Evolutionary conservation across 495 filamentous ascomycete species (phyloP).

Genomic region (Lasiosphaeriaceae sp.): DNA sequence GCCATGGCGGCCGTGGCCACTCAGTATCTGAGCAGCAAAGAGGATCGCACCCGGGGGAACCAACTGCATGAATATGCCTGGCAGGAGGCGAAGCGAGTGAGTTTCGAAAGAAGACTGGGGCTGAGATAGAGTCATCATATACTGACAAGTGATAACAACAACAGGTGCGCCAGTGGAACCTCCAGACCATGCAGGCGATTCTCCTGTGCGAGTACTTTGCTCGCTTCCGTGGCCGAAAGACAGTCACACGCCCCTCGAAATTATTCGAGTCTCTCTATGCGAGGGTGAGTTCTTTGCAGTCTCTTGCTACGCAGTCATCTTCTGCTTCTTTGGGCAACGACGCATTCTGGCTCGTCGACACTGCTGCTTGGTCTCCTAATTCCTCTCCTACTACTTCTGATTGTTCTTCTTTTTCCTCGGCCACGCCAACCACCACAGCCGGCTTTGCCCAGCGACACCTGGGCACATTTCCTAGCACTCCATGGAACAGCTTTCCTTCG

Average conservation of each 20-base stretch:
- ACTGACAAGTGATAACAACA: background rate
- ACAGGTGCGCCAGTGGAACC: conserved; percentile 41
- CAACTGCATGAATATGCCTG: conserved; percentile 43
- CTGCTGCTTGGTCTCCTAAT: conserved; percentile 31
- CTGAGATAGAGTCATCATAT: background rate
- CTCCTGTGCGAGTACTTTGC: conserved; percentile 53
- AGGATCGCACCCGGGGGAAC: conserved; percentile 43
- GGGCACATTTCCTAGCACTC: conserved; percentile 13
- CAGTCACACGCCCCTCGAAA: conserved; percentile 38
- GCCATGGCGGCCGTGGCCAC: conserved; percentile 49
- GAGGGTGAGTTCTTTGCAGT: conserved; percentile 44
- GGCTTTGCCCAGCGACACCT: conserved; percentile 17
- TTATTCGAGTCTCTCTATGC: conserved; percentile 48
- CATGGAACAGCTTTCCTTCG: conserved; percentile 24
- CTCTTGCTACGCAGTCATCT: conserved; percentile 27
- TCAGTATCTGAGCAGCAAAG: conserved; percentile 39
- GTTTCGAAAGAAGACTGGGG: conserved; percentile 6
- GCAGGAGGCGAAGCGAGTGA: conserved; percentile 39
- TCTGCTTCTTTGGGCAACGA: conserved; percentile 16
- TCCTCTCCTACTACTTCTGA: conserved; percentile 28
- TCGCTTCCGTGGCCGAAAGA: conserved; percentile 49
- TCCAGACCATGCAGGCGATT: conserved; percentile 52
- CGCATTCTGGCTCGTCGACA: conserved; percentile 31
- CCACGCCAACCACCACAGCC: conserved; percentile 21
- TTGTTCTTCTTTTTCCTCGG: conserved; percentile 26